phyloP scores from a whole-genome alignment of 257 asterid genomes.

The Eustoma russellianum region DNA sequence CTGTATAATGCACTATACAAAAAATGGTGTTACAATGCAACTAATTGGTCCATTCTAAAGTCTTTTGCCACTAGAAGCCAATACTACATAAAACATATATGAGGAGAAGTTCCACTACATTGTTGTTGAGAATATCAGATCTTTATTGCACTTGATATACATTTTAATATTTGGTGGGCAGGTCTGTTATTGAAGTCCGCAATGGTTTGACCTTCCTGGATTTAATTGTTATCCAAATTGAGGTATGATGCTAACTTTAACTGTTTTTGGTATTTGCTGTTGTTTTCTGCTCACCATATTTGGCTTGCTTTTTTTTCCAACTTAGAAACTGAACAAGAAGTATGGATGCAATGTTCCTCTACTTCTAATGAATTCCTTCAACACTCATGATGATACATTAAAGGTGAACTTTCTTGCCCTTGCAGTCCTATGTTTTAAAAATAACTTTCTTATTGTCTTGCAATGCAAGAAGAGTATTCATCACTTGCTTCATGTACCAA shows the following conservation, averaged over 20 bases:
- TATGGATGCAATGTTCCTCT: conserved; percentile 94
- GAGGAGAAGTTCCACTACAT: too few species aligned
- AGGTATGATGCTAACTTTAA: conserved; percentile 54
- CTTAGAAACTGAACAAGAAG: conserved; percentile 59
- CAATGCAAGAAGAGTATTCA: conserved; percentile 9
- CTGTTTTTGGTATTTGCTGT: not conserved
- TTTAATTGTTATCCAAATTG: too few species aligned
- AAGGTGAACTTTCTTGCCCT: conserved; percentile 42
- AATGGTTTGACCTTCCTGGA: too few species aligned
- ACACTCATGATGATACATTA: conserved; percentile 86
- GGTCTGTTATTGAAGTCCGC: too few species aligned
- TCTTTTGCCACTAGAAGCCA: too few species aligned
- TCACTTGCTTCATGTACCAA: conserved; percentile 14
- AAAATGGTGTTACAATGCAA: too few species aligned
- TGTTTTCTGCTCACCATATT: not conserved
- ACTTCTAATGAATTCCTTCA: conserved; percentile 94
- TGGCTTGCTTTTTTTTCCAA: not conserved
- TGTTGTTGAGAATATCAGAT: not conserved
- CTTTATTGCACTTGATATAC: not conserved
- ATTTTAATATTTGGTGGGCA: conserved; percentile 16
- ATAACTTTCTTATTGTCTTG: conserved; percentile 4
- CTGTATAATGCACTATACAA: too few species aligned
- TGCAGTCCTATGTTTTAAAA: not conserved
- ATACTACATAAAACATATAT: too few species aligned
- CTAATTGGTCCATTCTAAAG: too few species aligned